phyloP scores from a whole-genome alignment of 192 early-diverging fungal genomes.

The Pilobolus umbonatus region DNA sequence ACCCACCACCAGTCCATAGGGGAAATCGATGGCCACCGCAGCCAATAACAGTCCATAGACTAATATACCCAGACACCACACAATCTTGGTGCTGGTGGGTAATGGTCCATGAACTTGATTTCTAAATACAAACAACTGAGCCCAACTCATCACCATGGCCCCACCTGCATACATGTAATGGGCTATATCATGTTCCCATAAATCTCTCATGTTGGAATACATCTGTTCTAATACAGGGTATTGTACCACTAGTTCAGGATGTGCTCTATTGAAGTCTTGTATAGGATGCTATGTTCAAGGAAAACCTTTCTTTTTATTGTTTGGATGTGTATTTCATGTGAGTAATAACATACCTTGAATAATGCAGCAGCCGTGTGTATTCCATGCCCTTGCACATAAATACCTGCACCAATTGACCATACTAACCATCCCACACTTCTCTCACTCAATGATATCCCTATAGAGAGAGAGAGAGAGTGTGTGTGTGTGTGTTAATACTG shows the following conservation, averaged over 20 bases:
- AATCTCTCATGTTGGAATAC: constrained; percentile 43
- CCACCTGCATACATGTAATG: constrained; percentile 54
- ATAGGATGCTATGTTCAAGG: constrained; percentile 25
- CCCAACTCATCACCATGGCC: constrained; percentile 47
- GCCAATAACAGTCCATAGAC: constrained; percentile 31
- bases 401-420: constrained; percentile 27
- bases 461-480: not conserved
- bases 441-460: constrained; percentile 29
- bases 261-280: constrained; percentile 24
- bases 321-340: not conserved
- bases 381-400: constrained; percentile 37
- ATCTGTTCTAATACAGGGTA: constrained; percentile 35
- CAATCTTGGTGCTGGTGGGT: not conserved
- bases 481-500: not conserved
- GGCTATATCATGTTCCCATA: constrained; percentile 47
- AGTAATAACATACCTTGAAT: constrained; percentile 26
- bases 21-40: constrained; percentile 39
- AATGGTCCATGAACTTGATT: constrained; percentile 35
- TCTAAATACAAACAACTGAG: constrained; percentile 40
- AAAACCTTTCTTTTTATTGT: not conserved
- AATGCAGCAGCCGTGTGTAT: constrained; percentile 29
- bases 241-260: constrained; percentile 31
- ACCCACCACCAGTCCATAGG: constrained; percentile 31
- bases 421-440: constrained; percentile 23
- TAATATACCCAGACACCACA: constrained; percentile 27